phyloP scores from a whole-genome alignment of 805 yeast species.

The Cyberlindnera nakhonratchasimensis region DNA sequence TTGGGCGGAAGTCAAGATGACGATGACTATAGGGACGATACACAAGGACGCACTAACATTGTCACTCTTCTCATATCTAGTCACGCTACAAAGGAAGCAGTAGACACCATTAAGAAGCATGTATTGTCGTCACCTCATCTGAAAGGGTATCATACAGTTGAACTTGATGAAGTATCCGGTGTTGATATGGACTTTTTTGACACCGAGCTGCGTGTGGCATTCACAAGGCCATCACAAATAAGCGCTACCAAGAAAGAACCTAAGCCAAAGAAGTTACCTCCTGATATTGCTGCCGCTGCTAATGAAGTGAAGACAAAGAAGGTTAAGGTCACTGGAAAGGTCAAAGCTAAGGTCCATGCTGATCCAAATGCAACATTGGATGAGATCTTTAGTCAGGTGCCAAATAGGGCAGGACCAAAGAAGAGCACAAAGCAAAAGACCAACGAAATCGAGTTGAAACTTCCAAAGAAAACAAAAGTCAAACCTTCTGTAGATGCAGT shows the following conservation, averaged over 20 bases:
- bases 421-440: conserved; percentile 3
- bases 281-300: conserved; percentile 6
- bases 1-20: conserved; percentile 13
- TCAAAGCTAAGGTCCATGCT: conserved; percentile 7
- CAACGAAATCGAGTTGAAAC: conserved; percentile 1
- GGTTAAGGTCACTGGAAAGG: conserved; percentile 1
- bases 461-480: background rate
- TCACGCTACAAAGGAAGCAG: conserved; percentile 13
- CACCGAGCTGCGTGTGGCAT: conserved; percentile 21
- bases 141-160: background rate
- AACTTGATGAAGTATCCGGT: conserved; percentile 19
- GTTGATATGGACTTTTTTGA: conserved; percentile 28
- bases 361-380: conserved; percentile 11
- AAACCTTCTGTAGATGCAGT: background rate
- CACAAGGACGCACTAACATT: background rate
- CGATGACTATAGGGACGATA: background rate
- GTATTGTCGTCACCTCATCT: background rate
- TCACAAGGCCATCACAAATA: conserved; percentile 9
- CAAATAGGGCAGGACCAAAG: conserved; percentile 9
- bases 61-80: conserved; percentile 27
- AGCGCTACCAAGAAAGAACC: background rate
- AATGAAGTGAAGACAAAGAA: conserved; percentile 1
- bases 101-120: conserved; percentile 6
- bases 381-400: conserved; percentile 11
- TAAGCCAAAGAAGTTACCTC: conserved; percentile 1